Percentiles rank a stretch among this genome's conserved stretches.
These are phyloP conservation scores for Immersiella caudata DNA, from an alignment of 495 filamentous ascomycete genomes.

Conservation along the genomic window DNA sequence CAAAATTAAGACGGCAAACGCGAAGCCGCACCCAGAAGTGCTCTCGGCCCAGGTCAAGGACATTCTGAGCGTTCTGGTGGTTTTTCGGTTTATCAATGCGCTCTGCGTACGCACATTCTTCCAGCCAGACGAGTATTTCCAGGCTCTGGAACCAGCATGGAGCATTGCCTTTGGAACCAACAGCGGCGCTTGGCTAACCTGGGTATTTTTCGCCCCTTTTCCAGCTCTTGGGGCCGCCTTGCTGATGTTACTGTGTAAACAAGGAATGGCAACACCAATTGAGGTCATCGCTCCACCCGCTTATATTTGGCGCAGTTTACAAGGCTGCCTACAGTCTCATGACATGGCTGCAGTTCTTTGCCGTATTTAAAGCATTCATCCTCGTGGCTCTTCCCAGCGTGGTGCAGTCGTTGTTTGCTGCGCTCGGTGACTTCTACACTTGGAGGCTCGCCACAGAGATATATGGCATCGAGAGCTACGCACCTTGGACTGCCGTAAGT, in stretches of 20 bases:
- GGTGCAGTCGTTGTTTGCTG: conserved; percentile 75
- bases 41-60: conserved; percentile 41
- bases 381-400: conserved; percentile 74
- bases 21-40: conserved; percentile 34
- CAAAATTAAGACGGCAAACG: not conserved
- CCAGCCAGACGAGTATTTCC: conserved; percentile 99
- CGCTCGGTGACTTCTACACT: conserved; percentile 82
- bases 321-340: conserved; percentile 58
- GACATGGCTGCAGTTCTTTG: conserved; percentile 50
- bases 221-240: not conserved
- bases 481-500: conserved; percentile 70
- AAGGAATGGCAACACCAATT: conserved; percentile 95
- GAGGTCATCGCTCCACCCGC: conserved; percentile 89
- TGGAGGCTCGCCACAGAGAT: conserved; percentile 78
- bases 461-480: conserved; percentile 66
- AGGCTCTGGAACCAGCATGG: conserved; percentile 96
- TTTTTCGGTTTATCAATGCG: conserved; percentile 83
- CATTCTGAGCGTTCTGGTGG: conserved; percentile 66
- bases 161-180: conserved; percentile 75
- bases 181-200: conserved; percentile 91
- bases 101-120: conserved; percentile 89
- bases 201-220: conserved; percentile 61
- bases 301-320: conserved; percentile 80
- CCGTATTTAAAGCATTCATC: conserved; percentile 58
- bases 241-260: conserved; percentile 7